phyloP scores from a whole-genome alignment of 176 grass and related monocot species.

The Bonia amplexicaulis region DNA sequence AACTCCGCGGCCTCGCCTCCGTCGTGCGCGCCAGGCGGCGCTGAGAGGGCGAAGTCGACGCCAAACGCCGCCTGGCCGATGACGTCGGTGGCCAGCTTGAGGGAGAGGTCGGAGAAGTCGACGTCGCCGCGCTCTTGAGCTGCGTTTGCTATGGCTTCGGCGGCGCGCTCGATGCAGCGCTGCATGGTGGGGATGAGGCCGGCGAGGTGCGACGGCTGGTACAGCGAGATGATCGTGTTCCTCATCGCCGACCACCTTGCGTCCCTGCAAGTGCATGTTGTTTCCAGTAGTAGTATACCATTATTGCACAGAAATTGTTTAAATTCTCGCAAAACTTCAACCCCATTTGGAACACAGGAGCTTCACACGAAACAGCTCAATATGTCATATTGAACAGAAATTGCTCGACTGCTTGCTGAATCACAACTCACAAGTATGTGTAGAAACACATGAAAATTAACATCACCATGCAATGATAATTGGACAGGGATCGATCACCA shows the following conservation, averaged over 20 bases:
- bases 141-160: slow-evolving; percentile 12
- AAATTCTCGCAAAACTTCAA: too few relatives aligned
- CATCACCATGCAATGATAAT: too few relatives aligned
- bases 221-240: slow-evolving; percentile 73
- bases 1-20: slow-evolving; percentile 43
- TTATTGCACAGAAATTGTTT: too few relatives aligned
- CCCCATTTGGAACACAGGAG: too few relatives aligned
- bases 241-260: slow-evolving; percentile 66
- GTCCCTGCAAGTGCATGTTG: slow-evolving; percentile 30
- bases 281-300: too few relatives aligned
- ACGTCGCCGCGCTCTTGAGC: slow-evolving; percentile 10
- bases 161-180: slow-evolving; percentile 41
- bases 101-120: slow-evolving; percentile 60
- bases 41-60: slow-evolving; percentile 57
- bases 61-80: slow-evolving; percentile 69
- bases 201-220: slow-evolving; percentile 73
- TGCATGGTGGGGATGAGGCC: slow-evolving; percentile 75
- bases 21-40: not conserved
- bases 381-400: too few relatives aligned
- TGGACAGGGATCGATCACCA: too few relatives aligned
- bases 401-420: too few relatives aligned
- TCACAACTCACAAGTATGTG: too few relatives aligned
- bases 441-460: too few relatives aligned
- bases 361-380: too few relatives aligned
- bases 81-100: slow-evolving; percentile 69